Base-by-base conservation (phyloP, 2,329 filamentous ascomycete genomes). In the Penicillium sp. region DNA sequence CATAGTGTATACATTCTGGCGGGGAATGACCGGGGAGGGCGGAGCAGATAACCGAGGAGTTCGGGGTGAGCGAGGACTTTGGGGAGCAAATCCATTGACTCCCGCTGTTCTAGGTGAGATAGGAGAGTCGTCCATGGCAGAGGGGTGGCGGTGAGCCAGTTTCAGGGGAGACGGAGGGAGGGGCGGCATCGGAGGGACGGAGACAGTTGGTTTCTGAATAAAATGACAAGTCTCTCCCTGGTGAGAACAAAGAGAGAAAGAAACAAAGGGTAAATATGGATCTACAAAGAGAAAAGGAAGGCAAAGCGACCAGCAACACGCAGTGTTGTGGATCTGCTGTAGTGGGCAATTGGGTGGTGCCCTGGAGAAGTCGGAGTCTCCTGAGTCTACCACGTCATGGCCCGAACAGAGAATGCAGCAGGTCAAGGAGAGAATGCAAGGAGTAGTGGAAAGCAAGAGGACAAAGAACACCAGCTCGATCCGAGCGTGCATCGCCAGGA, bases 141-240 rank as follows among this genome's bases (percentile, higher is more conserved):
- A 66, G 25, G 63, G 60, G 44, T 63, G 61, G 58, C 63, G 64
- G 56, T 68, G 66, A 56, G 57, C 53, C 37, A 66, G 54, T 40
- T 60, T 61, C 56, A 62, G 55, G 56, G 60, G 61, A 56, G 62
- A 58, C 23, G 59, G 57, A 41, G 60, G 58, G 45, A 58, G 54
- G 42, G 59, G 52, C 54, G 58, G 52, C 54, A 63, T 46, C 43
- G 50, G 27, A 37, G 18, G 27, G 33, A 45, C 14, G n/a, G n/a
- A n/a, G n/a, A n/a, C n/a, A n/a, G n/a, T 38, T 28, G 35, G 36
- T 33, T 26, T 36, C 23, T 13, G 20, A 15, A 14, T 35, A 31
- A 27, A 32, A 9, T 16, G 11, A 11, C 21, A 11, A 23, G 21
- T n/a, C n/a, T n/a, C n/a, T n/a, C n/a, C n/a, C n/a, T n/a, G n/a